Percentiles rank a stretch among this genome's conserved stretches.
These are phyloP conservation scores for Zea mays DNA, from an alignment of 176 grass and related monocot genomes.

Conservation along the genomic window Zm-B73-REFERENCE-NAM-5.0 NC_050100.1:95667001-95667500, in stretches of 20 bases:
- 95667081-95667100: neutral
- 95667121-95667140: slow-evolving; percentile 4
- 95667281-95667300: neutral
- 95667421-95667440: neutral
- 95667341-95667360: neutral
- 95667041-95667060: neutral
- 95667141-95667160: neutral
- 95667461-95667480: neutral
- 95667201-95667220: neutral
- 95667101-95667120: neutral
- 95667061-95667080: neutral
- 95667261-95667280: neutral
- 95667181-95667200: neutral
- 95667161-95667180: neutral
- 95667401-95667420: neutral
- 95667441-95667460: neutral
- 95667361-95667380: neutral
- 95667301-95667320: neutral
- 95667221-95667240: neutral
- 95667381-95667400: neutral
- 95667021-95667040: neutral
- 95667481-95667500: neutral
- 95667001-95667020: neutral
- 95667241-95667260: neutral
- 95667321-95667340: neutral